Evolutionary conservation across 1,284 basidiomycete species (phyloP), one percentile per base, ranked within the genome.

Genomic region (Cutaneotrichosporon cyanovorans): DNA sequence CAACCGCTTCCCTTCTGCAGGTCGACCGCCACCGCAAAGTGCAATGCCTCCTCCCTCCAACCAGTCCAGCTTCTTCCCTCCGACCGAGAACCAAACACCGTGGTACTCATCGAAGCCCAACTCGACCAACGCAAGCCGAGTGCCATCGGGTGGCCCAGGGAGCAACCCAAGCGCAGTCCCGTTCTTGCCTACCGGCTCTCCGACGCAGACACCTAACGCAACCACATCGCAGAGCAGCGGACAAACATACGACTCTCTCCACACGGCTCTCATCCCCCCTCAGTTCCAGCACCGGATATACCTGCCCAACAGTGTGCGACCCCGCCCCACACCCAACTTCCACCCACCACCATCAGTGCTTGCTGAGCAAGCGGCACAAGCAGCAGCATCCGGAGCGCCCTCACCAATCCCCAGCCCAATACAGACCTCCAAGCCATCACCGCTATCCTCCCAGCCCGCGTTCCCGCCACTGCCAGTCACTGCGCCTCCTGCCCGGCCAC

Each of bases 281-380:
- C 65, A 67, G 43, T 55, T 71, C 12, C 70, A 72, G 57, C 70
- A 72, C 52, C 56, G 70, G 4, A 72, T 71, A 21, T 72, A 69
- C 31, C 60, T 70, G 5, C 69, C 67, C 9, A 61, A 51, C 48
- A 44, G 58, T 15, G 59, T 62, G n/a, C 61, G 65, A 28, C 65
- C 67, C 8, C 57, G 65, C 32, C 63, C 62, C 9, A 50, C 59
- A 5, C 67, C 63, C 4, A 66, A 59, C 40, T 66, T 66, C 55
- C 65, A 67, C 48, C 66, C 65, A 10, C 65, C 64, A 10, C 66
- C 63, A 14, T 56, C 53, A 23, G 63, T 65, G 9, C 34, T 66
- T 22, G 63, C 61, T 4, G 58, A 64, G 39, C 59, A 59, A 34
- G 48, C 53, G n/a, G 39, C 48, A 20, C 48, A 56, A 36, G 51